Evolutionary conservation across 352 stramenopile species (phyloP).

Genomic region (Phytophthora quininea): DNA sequence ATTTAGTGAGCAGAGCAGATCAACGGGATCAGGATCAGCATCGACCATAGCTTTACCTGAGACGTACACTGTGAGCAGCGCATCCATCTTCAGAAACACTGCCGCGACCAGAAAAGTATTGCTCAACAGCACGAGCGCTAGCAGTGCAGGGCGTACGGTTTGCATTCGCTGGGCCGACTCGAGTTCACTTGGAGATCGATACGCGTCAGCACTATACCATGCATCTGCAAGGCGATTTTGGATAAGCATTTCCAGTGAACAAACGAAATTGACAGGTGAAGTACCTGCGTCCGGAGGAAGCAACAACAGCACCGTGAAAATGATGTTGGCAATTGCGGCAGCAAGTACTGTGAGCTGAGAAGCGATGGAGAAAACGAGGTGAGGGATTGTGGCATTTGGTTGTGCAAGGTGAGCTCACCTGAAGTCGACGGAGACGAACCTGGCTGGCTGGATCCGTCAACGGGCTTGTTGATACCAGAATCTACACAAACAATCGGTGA

Average conservation of each 20-base stretch:
- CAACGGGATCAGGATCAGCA: neutral
- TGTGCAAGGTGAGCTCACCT: slow-evolving; percentile 17
- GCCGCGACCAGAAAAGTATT: slow-evolving; percentile 41
- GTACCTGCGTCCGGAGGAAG: slow-evolving; percentile 35
- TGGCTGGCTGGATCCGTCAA: slow-evolving; percentile 40
- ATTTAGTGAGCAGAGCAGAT: neutral
- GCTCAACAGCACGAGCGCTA: slow-evolving; percentile 33
- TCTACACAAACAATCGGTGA: neutral
- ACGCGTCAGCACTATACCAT: slow-evolving; percentile 59
- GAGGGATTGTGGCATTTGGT: neutral
- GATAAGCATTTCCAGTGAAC: neutral
- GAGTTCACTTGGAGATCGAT: slow-evolving; percentile 27
- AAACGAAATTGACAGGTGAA: neutral
- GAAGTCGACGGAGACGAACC: slow-evolving; percentile 39
- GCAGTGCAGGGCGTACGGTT: slow-evolving; percentile 32
- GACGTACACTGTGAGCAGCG: slow-evolving; percentile 52
- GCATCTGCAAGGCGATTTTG: slow-evolving; percentile 29
- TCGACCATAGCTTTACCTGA: slow-evolving; percentile 32
- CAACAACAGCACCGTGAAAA: slow-evolving; percentile 38
- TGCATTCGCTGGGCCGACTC: slow-evolving; percentile 38
- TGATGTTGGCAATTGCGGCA: slow-evolving; percentile 23
- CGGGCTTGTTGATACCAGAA: slow-evolving; percentile 54
- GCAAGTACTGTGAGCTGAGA: slow-evolving; percentile 13
- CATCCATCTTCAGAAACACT: slow-evolving; percentile 27
- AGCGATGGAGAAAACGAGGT: neutral